phyloP scores from a whole-genome alignment of 108 stramenopile species.

The Fragilaria radians region DNA sequence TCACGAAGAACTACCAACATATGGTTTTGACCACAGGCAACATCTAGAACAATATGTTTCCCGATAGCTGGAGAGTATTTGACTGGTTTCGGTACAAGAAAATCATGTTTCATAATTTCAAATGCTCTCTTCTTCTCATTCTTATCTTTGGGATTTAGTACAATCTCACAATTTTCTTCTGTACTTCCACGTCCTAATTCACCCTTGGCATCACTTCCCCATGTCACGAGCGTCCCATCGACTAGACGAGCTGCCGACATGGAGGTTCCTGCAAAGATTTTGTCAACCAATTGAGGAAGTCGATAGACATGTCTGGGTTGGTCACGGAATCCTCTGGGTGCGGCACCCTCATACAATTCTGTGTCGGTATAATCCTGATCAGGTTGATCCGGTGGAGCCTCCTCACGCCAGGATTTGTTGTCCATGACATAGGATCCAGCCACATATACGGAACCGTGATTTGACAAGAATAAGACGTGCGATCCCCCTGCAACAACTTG shows the following conservation, averaged over 20 bases:
- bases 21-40: slow-evolving; percentile 83
- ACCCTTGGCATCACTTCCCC: slow-evolving; percentile 31
- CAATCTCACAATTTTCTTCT: slow-evolving; percentile 2
- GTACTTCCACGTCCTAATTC: slow-evolving; percentile 56
- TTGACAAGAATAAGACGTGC: slow-evolving; percentile 58
- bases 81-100: slow-evolving; percentile 24
- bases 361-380: neutral
- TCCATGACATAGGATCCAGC: slow-evolving; percentile 51
- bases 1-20: slow-evolving; percentile 66
- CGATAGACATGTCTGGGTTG: slow-evolving; percentile 25
- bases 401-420: slow-evolving; percentile 1
- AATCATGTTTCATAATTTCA: slow-evolving; percentile 14
- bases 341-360: neutral
- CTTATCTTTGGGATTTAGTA: slow-evolving; percentile 8
- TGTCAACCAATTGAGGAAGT: slow-evolving; percentile 20
- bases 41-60: slow-evolving; percentile 28
- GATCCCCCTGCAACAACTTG: slow-evolving; percentile 68
- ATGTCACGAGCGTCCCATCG: slow-evolving; percentile 40
- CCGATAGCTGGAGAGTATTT: slow-evolving; percentile 10
- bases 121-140: slow-evolving; percentile 3
- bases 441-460: slow-evolving; percentile 52
- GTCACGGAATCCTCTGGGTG: slow-evolving; percentile 15
- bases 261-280: slow-evolving; percentile 36
- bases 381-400: slow-evolving; percentile 9
- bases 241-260: slow-evolving; percentile 54